A percentile compares a stretch with the other conserved stretches of the same genome.
These are phyloP conservation scores for Phalaenopsis equestris DNA, from an alignment of 106 monocot genomes.

Conservation along the genomic window DNA sequence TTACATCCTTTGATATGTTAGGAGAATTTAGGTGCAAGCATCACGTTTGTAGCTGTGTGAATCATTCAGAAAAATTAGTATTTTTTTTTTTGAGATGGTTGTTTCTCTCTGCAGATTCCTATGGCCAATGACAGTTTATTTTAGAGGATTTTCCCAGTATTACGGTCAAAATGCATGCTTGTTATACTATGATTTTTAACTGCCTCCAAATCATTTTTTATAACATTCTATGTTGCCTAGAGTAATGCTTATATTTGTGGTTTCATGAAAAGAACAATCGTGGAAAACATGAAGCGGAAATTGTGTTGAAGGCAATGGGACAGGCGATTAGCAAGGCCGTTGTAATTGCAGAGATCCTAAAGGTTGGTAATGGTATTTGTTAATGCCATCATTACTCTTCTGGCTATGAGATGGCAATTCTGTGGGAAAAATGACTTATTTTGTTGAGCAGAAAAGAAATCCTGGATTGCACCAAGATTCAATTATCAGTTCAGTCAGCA, in stretches of 20 bases:
- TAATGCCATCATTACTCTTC: constrained; percentile 3
- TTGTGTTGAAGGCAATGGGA: constrained; percentile 91
- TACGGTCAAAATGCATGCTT: background rate
- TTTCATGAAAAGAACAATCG: constrained; percentile 9
- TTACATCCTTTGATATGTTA: too few relatives aligned
- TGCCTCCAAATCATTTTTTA: background rate
- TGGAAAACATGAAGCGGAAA: constrained; percentile 64
- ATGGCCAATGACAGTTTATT: too few relatives aligned
- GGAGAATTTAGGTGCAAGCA: too few relatives aligned
- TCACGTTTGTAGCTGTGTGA: too few relatives aligned
- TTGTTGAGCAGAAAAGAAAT: constrained; percentile 52
- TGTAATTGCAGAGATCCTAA: constrained; percentile 80
- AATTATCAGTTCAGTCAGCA: constrained; percentile 75
- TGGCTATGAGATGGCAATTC: background rate
- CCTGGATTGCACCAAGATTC: constrained; percentile 88
- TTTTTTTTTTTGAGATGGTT: too few relatives aligned
- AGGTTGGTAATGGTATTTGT: constrained; percentile 30
- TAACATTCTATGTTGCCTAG: background rate
- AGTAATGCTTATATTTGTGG: background rate
- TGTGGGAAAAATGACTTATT: background rate
- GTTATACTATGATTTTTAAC: background rate
- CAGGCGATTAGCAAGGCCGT: constrained; percentile 95
- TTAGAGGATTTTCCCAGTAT: too few relatives aligned
- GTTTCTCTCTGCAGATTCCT: too few relatives aligned
- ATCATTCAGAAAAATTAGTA: too few relatives aligned